These are phyloP conservation scores for Acanthamoeba lugdunensis DNA, from an alignment of 208 protist genomes.

Conservation along the genomic window DNA sequence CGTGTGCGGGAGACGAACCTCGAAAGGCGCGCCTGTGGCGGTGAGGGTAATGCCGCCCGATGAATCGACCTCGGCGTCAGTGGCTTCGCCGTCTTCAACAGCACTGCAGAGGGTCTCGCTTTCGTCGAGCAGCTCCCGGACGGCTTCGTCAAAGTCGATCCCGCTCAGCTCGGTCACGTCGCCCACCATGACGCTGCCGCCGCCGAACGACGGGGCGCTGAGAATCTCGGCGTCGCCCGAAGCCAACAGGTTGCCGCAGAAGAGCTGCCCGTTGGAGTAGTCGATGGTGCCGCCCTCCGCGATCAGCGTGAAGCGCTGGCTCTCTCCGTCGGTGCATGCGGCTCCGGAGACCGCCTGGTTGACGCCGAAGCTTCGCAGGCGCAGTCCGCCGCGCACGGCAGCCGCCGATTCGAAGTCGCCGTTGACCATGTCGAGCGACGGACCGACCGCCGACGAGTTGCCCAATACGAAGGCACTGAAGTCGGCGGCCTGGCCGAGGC, in stretches of 20 bases:
- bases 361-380: constrained; percentile 34
- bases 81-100: not conserved
- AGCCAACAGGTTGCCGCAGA: constrained; percentile 38
- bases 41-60: constrained; percentile 52
- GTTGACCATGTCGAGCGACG: constrained; percentile 37
- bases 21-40: not conserved
- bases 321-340: not conserved
- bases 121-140: constrained; percentile 10
- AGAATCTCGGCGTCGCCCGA: not conserved
- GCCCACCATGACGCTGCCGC: constrained; percentile 21
- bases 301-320: constrained; percentile 15
- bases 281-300: not conserved
- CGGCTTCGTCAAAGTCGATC: constrained; percentile 15
- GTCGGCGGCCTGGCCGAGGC: not conserved
- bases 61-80: not conserved
- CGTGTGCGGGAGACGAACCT: not conserved
- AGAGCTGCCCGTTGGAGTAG: constrained; percentile 11
- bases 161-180: constrained; percentile 4
- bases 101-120: constrained; percentile 14
- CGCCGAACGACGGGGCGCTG: constrained; percentile 14
- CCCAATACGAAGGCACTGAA: constrained; percentile 46
- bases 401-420: constrained; percentile 45
- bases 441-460: not conserved
- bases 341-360: not conserved
- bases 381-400: constrained; percentile 29